A percentile compares a stretch with the other conserved stretches of the same genome.
These are phyloP conservation scores for sunflower (Helianthus annuus) DNA, from an alignment of 129 eudicot species.

Conservation along the genomic window HanXRQr2.0-SUNRISE NC_035434.2:165790065-165790564, in stretches of 20 bases:
- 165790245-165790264: conserved; percentile 92
- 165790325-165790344: conserved; percentile 18
- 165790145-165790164: not conserved
- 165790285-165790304: conserved; percentile 31
- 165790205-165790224: conserved; percentile 82
- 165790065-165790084: no score
- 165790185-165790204: conserved; percentile 73
- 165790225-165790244: conserved; percentile 84
- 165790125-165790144: no score
- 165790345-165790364: not conserved
- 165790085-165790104: no score
- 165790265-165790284: conserved; percentile 84
- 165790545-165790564: conserved; percentile 3
- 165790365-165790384: not conserved
- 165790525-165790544: not conserved
- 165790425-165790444: not conserved
- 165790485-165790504: not conserved
- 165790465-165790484: conserved; percentile 9
- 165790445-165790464: conserved; percentile 13
- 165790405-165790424: not conserved
- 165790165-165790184: conserved; percentile 5
- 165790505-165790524: not conserved
- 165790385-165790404: not conserved
- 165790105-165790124: no score
- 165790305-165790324: conserved; percentile 8